Evolutionary conservation across 768 basidiomycete species (phyloP).

Genomic region (Tricholoma matsutake): DNA sequence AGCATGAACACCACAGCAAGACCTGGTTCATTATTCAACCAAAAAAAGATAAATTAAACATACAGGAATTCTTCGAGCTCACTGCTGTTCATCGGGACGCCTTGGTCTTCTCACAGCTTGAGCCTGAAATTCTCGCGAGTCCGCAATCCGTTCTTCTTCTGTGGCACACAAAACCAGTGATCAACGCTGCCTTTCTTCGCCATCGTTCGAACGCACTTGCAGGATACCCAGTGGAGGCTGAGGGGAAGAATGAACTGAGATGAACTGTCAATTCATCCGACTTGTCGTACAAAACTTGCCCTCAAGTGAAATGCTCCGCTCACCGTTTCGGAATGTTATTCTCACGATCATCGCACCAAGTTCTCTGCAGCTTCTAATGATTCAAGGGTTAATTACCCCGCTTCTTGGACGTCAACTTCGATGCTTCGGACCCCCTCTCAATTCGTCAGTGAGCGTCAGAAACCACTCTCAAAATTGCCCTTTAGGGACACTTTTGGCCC

Average conservation of each 20-base stretch:
- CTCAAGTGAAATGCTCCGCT: slow-evolving; percentile 2
- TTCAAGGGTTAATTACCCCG: neutral
- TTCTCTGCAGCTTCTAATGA: neutral
- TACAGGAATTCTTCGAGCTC: slow-evolving; percentile 25
- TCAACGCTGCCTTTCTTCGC: slow-evolving; percentile 42
- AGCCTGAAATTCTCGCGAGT: slow-evolving; percentile 35
- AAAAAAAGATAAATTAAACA: neutral
- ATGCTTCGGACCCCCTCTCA: too few relatives aligned
- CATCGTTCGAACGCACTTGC: slow-evolving; percentile 46
- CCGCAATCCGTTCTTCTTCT: slow-evolving; percentile 42
- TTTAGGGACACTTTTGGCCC: too few relatives aligned
- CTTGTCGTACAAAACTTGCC: slow-evolving; percentile 12
- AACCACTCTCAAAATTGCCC: too few relatives aligned
- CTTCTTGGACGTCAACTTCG: neutral
- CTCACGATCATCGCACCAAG: slow-evolving; percentile 9
- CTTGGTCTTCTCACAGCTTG: slow-evolving; percentile 69
- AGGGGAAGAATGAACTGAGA: slow-evolving; percentile 10
- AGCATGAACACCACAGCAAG: slow-evolving; percentile 89
- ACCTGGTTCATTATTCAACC: slow-evolving; percentile 43
- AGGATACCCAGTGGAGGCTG: slow-evolving; percentile 19
- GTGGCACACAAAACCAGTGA: slow-evolving; percentile 48
- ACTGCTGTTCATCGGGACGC: slow-evolving; percentile 67
- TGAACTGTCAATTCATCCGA: slow-evolving; percentile 16
- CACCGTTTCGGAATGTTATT: slow-evolving; percentile 17
- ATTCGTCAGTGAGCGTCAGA: too few relatives aligned